Base-by-base conservation (phyloP, 2,329 filamentous ascomycete genomes). In the Trichophyton schoenleinii region DNA sequence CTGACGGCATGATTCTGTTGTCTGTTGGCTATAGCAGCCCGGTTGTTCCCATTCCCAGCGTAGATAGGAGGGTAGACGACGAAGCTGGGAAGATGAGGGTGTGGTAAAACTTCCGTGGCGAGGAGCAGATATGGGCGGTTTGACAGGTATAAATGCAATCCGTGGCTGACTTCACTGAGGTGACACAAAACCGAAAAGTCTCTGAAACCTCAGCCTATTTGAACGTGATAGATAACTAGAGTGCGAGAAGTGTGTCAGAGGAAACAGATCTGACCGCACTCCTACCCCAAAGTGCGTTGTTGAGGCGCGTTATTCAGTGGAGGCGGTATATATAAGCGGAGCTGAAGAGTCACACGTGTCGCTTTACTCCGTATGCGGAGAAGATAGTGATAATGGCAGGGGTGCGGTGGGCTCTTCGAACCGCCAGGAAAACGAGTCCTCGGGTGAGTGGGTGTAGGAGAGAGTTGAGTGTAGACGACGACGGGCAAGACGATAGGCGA, bases 1-100 rank as follows among this genome's bases (percentile, higher is more conserved):
- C 65, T 61, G 68, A 68, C 64, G 68, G 62, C 72, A 74, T 73
- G 64, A 59, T 63, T 34, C 46, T 57, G 25, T 58, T 38, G 13
- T 58, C 9, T 41, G 8, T 25, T 20, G 49, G 28, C 28, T 55
- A 34, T 9, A 49, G 25, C 25, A 18, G 8, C 15, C 15, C 22
- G 20, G 5, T 11, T 55, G 3, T 36, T 55, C 31, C 49, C 49
- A 55, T 36, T 36, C 49, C 49, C 49, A 55, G n/a, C 13, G 9
- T 31, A 55, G 15, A 55, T 15, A 34, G 2, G 5, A 34, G 4
- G 25, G 8, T 20, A 48, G 44, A 25, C 13, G 46, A 49, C 11
- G 46, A 22, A 49, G 18, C 6, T 44, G 28, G 28, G 7, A n/a
- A 28, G 15, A 18, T 34, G n/a, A 11, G 22, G n/a, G 25, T 31